Evolutionary conservation across 306 rosid species (phyloP).

Genomic region (Begonia masoniana): DNA sequence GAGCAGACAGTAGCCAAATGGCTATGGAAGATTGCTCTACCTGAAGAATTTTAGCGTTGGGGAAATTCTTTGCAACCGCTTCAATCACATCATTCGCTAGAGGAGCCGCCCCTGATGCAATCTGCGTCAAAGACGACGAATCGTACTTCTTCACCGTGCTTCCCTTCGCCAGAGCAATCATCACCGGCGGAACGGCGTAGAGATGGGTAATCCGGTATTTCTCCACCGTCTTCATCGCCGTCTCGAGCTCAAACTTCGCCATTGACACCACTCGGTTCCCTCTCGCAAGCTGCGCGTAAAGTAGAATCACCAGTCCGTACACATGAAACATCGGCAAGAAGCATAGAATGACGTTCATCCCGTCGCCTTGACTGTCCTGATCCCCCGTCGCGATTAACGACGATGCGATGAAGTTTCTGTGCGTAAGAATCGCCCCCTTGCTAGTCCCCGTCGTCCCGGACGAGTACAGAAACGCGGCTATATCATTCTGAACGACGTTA

Average conservation of each 20-base stretch:
- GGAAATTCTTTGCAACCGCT: constrained; percentile 19
- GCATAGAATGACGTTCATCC: constrained; percentile 25
- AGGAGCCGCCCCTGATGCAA: constrained; percentile 27
- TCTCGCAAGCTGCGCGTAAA: constrained; percentile 24
- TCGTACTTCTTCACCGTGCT: constrained; percentile 16
- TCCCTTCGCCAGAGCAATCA: constrained; percentile 19
- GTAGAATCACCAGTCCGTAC: constrained; percentile 16
- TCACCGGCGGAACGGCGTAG: constrained; percentile 28
- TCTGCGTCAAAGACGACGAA: constrained; percentile 22
- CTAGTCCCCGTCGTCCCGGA: constrained; percentile 40
- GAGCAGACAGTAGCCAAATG: neutral
- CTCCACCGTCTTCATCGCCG: constrained; percentile 21
- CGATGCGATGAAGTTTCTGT: constrained; percentile 30
- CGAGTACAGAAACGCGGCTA: constrained; percentile 36
- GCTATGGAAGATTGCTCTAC: constrained; percentile 2
- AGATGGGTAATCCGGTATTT: constrained; percentile 21
- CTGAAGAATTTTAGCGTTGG: constrained; percentile 16
- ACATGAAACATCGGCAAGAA: constrained; percentile 35
- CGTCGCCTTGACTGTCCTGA: constrained; percentile 18
- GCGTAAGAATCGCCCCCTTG: constrained; percentile 39
- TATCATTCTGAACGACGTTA: constrained; percentile 16
- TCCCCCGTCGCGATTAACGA: constrained; percentile 19
- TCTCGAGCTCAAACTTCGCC: constrained; percentile 21
- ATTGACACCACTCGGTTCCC: constrained; percentile 30
- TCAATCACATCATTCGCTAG: constrained; percentile 28